phyloP scores from a whole-genome alignment of 108 stramenopile genomes.

The Cyclostephanos invisitatus region DNA sequence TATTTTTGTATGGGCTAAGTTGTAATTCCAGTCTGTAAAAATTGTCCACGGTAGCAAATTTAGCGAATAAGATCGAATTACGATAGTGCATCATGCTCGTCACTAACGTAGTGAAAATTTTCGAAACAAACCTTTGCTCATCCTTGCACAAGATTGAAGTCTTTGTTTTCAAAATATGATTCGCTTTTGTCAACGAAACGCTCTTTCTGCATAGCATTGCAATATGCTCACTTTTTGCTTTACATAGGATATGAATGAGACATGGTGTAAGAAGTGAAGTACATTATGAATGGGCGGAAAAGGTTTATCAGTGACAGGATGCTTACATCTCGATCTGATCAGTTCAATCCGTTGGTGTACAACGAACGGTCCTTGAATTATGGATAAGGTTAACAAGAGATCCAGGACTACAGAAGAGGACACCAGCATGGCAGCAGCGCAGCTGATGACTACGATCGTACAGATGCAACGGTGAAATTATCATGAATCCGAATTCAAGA shows the following conservation, averaged over 20 bases:
- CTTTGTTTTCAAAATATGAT: constrained; percentile 20
- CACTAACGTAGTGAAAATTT: no score
- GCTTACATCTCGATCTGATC: constrained; percentile 5
- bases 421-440: neutral
- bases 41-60: no score
- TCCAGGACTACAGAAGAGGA: constrained; percentile 5
- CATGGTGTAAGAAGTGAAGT: neutral
- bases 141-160: constrained; percentile 23
- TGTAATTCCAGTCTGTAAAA: constrained; percentile 23
- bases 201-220: constrained; percentile 13
- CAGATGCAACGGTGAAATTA: neutral
- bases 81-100: no score
- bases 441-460: constrained; percentile 7
- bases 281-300: neutral
- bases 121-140: constrained; percentile 9
- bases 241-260: neutral
- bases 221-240: constrained; percentile 36
- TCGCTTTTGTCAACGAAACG: constrained; percentile 17
- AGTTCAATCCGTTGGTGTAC: constrained; percentile 13
- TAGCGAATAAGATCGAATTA: no score
- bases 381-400: constrained; percentile 8
- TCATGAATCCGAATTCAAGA: neutral
- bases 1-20: constrained; percentile 11
- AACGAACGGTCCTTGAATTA: constrained; percentile 9
- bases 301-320: neutral